Evolutionary conservation across 139 green algal genomes (phyloP).

Genomic region (Chlorella ohadii): DNA sequence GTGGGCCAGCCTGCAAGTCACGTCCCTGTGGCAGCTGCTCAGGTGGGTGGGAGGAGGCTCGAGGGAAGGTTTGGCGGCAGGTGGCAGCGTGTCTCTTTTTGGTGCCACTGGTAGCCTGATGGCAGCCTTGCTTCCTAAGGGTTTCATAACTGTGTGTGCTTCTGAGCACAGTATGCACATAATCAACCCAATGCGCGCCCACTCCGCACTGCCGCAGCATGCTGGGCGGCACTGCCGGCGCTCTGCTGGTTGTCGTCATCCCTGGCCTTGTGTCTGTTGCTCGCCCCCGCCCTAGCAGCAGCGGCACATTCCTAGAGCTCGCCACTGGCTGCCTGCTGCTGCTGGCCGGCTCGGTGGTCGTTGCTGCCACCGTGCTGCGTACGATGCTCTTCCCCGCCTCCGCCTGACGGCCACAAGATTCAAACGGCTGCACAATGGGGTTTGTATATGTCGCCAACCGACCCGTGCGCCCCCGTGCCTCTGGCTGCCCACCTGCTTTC

Average conservation of each 20-base stretch:
- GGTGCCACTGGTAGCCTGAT: no score
- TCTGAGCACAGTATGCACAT: no score
- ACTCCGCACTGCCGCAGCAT: neutral
- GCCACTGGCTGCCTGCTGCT: neutral
- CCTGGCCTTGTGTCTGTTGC: neutral
- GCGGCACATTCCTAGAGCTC: neutral
- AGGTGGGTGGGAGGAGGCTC: neutral
- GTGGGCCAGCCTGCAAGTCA: slow-evolving; percentile 12
- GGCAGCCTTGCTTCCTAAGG: no score
- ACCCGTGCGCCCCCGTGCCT: no score
- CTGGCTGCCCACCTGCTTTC: no score
- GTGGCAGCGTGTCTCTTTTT: neutral
- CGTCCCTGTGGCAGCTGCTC: neutral
- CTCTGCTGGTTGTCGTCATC: neutral
- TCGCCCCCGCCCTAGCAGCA: neutral
- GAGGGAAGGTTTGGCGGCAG: neutral
- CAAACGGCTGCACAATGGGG: no score
- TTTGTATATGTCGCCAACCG: no score
- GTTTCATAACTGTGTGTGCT: no score
- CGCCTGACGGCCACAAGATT: no score
- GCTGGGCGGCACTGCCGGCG: neutral
- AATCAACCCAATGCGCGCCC: no score
- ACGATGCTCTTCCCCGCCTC: neutral
- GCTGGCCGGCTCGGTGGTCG: neutral
- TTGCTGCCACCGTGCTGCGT: neutral